Percentiles rank a stretch among this genome's conserved stretches.
Evolutionary conservation across 331 rosid species (phyloP).

Genomic region (Saraca asoca): DNA sequence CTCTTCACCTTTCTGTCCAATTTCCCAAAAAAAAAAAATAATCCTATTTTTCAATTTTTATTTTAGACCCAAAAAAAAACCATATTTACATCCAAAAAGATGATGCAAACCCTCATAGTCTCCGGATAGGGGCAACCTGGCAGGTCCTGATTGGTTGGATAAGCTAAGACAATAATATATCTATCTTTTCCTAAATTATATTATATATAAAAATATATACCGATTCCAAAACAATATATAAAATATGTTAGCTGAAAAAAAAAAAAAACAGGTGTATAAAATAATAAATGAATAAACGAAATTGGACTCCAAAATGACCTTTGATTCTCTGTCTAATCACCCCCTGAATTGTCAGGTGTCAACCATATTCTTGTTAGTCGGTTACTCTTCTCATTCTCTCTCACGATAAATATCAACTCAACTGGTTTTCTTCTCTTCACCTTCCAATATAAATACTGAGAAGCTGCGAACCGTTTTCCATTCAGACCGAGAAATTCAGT

Average conservation of each 20-base stretch:
- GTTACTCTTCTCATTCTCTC: conserved; percentile 35
- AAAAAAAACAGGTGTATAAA: neutral
- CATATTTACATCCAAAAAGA: no score
- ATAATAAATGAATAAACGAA: conserved; percentile 30
- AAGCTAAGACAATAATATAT: conserved; percentile 7
- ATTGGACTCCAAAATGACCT: conserved; percentile 51
- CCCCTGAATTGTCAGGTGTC: conserved; percentile 54
- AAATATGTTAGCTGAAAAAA: no score
- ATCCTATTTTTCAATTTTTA: no score
- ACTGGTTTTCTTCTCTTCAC: conserved; percentile 29
- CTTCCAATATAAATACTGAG: conserved; percentile 64
- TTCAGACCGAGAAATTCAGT: conserved; percentile 28
- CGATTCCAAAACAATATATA: neutral
- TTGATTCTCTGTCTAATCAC: conserved; percentile 58
- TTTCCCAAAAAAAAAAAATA: no score
- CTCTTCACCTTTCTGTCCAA: no score
- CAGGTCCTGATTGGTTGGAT: neutral
- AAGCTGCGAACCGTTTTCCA: conserved; percentile 74
- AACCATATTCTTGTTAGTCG: conserved; percentile 54
- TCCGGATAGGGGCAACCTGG: neutral
- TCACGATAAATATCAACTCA: neutral
- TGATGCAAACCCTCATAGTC: no score
- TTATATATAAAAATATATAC: neutral
- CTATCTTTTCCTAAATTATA: conserved; percentile 27
- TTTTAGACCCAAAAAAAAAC: no score